These are phyloP conservation scores for Iris pallida DNA, from an alignment of 116 monocot genomes.

Conservation along the genomic window DNA sequence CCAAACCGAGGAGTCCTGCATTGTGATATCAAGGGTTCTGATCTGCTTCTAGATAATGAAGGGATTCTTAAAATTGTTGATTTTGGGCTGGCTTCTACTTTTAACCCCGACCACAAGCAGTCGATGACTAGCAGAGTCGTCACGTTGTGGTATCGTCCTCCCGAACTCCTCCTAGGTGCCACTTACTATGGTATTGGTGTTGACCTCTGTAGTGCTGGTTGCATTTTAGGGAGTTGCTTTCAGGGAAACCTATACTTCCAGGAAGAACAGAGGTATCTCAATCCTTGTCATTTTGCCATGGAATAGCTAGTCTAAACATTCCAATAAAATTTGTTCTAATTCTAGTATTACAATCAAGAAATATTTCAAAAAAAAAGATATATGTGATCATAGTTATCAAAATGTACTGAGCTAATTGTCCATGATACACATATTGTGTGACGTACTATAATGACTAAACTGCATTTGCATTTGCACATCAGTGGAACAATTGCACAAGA, in stretches of 20 bases:
- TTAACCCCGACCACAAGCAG: conserved; percentile 36
- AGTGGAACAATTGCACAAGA: conserved; percentile 92
- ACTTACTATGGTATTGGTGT: conserved; percentile 57
- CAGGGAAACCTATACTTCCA: conserved; percentile 60
- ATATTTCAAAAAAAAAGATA: background rate
- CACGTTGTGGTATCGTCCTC: conserved; percentile 78
- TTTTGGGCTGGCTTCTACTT: conserved; percentile 60
- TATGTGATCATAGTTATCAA: background rate
- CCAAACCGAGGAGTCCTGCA: conserved; percentile 63
- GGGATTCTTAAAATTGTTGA: conserved; percentile 75
- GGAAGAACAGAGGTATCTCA: conserved; percentile 68
- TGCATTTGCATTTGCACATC: background rate
- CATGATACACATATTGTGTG: background rate
- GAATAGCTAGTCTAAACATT: background rate
- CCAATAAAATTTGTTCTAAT: background rate
- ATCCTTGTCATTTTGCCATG: background rate
- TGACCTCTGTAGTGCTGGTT: conserved; percentile 91
- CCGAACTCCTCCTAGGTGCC: conserved; percentile 66
- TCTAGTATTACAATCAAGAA: background rate
- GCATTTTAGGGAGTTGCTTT: conserved; percentile 75
- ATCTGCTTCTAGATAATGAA: conserved; percentile 65
- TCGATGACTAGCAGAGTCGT: conserved; percentile 74
- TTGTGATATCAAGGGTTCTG: conserved; percentile 74
- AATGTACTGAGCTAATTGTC: background rate
- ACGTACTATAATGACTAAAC: too few species aligned